Percentiles rank a stretch among this genome's conserved stretches.
Evolutionary conservation across 2,329 filamentous ascomycete genomes (phyloP).

Genomic region (Alternaria metachromatica): DNA sequence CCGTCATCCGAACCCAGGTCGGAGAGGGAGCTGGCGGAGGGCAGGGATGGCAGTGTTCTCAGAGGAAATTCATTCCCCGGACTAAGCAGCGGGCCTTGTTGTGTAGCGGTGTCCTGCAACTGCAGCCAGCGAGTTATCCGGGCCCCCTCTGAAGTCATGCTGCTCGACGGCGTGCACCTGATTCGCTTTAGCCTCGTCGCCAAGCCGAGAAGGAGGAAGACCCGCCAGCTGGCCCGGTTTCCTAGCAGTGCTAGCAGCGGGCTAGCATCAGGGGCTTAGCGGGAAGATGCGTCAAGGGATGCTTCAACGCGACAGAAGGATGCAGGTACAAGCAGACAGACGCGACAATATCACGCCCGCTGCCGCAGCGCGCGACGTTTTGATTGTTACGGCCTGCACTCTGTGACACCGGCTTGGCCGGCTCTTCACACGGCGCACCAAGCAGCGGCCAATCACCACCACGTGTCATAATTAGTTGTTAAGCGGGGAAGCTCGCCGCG

Average conservation of each 20-base stretch:
- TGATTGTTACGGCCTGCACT: constrained; percentile 15
- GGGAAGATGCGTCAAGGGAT: constrained; percentile 21
- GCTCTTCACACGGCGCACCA: constrained; percentile 2
- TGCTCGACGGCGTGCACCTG: constrained; percentile 21
- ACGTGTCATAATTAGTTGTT: constrained; percentile 9
- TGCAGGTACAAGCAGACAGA: constrained; percentile 18
- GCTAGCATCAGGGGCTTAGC: constrained; percentile 27
- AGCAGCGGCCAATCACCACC: constrained; percentile 16
- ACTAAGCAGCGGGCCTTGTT: constrained; percentile 35
- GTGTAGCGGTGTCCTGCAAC: constrained; percentile 32
- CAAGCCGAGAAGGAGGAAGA: constrained; percentile 5
- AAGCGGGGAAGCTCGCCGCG: constrained; percentile 9
- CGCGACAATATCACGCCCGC: not conserved
- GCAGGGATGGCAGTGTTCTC: constrained; percentile 43
- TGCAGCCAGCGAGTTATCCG: constrained; percentile 43
- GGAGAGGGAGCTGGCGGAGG: constrained; percentile 37
- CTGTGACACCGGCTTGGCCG: constrained; percentile 13
- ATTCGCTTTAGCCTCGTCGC: constrained; percentile 20
- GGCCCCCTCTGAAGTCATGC: constrained; percentile 28
- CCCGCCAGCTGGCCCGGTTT: constrained; percentile 7
- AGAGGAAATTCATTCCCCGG: constrained; percentile 48
- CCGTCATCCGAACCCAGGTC: constrained; percentile 30
- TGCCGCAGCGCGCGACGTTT: constrained; percentile 2
- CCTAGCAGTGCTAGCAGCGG: constrained; percentile 3
- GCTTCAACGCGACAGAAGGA: constrained; percentile 17